Conservation (phyloP, 305 asterid genomes). For the Fraxinus latifolia region DNA sequence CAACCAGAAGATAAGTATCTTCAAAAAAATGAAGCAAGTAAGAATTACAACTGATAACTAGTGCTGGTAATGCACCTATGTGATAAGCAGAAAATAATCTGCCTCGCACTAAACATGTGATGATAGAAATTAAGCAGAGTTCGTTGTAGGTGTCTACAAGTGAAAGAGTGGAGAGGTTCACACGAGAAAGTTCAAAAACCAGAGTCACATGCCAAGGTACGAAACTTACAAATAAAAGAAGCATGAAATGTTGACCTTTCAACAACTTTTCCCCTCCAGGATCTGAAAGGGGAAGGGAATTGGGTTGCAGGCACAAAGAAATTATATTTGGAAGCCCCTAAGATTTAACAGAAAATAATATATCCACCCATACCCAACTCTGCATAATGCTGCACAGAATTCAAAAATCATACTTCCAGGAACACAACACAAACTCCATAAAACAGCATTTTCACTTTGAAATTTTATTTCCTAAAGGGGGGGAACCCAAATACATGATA, state of each 20-base stretch:
- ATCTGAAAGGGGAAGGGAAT: not conserved
- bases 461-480: constrained; percentile 14
- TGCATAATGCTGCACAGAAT: constrained; percentile 5
- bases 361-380: not conserved
- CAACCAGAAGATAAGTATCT: not conserved
- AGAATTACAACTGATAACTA: not conserved
- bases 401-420: constrained; percentile 8
- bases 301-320: not conserved
- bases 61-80: not conserved
- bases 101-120: not conserved
- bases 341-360: not conserved
- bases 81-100: not conserved
- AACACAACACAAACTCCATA: constrained; percentile 3
- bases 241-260: not conserved
- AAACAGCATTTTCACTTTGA: constrained; percentile 1
- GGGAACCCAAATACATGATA: constrained; percentile 5
- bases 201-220: not conserved
- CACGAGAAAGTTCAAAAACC: not conserved
- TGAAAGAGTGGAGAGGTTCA: not conserved
- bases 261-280: not conserved
- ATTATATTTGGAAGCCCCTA: not conserved
- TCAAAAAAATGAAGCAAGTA: not conserved
- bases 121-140: not conserved
- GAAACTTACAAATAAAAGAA: constrained; percentile 1
- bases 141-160: not conserved